Conservation (phyloP, 116 monocot species). For the Phalaenopsis hybrid region DNA sequence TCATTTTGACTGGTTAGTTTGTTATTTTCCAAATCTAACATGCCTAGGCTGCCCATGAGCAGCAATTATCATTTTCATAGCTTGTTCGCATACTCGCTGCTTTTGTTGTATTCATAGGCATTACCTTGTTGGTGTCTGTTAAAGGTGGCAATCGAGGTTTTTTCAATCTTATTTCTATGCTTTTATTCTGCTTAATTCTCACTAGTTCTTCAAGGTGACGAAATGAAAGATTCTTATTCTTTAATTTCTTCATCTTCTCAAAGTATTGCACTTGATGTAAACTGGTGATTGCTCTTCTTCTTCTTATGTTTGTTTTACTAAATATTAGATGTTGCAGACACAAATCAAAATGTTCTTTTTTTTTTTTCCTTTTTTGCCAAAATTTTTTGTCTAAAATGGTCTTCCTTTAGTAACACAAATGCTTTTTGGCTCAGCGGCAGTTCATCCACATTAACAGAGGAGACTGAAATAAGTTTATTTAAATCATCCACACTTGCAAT, state of each 20-base stretch:
- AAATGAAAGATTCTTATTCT: too few relatives aligned
- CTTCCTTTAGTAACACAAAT: background rate
- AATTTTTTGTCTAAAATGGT: background rate
- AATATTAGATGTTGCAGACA: too few relatives aligned
- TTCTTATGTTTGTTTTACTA: background rate
- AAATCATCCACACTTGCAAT: slow-evolving; percentile 27
- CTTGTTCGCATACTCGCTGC: slow-evolving; percentile 89
- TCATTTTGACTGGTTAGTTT: too few relatives aligned
- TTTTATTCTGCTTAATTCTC: too few relatives aligned
- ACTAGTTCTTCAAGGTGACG: too few relatives aligned
- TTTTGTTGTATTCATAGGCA: slow-evolving; percentile 80
- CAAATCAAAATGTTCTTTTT: too few relatives aligned
- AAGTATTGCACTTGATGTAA: too few relatives aligned
- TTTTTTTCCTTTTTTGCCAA: background rate
- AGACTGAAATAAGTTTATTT: slow-evolving; percentile 31
- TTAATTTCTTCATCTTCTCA: slow-evolving; percentile 30
- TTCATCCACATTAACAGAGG: slow-evolving; percentile 29
- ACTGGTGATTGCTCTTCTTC: too few relatives aligned
- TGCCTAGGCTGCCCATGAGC: too few relatives aligned
- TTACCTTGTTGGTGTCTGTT: slow-evolving; percentile 79
- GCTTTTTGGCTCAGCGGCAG: slow-evolving; percentile 22
- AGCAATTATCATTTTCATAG: slow-evolving; percentile 77
- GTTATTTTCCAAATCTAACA: too few relatives aligned
- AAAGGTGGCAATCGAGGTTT: slow-evolving; percentile 56
- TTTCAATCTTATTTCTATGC: too few relatives aligned